These are phyloP conservation scores for Gelatoporia subvermispora DNA, from an alignment of 768 basidiomycete species.

Conservation along the genomic window DNA sequence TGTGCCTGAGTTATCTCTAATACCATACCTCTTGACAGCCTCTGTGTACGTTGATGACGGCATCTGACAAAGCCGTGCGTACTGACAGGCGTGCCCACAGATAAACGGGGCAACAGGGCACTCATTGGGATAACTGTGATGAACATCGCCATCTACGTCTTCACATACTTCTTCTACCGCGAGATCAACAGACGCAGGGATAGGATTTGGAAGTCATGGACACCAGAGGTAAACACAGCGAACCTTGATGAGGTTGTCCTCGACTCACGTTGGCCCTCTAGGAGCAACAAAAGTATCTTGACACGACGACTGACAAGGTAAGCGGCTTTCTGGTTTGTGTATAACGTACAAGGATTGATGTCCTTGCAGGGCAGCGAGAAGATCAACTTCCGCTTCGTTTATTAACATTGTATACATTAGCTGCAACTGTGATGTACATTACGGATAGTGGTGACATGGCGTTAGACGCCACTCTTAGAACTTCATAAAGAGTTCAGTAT, in stretches of 20 bases:
- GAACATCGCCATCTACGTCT: conserved; percentile 49
- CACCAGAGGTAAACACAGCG: conserved; percentile 37
- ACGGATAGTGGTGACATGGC: no score
- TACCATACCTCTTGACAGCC: conserved; percentile 9
- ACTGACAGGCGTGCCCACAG: conserved; percentile 23
- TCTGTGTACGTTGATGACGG: conserved; percentile 12
- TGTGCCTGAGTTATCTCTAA: background rate
- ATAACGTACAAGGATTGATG: background rate
- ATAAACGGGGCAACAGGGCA: conserved; percentile 54
- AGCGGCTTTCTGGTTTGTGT: background rate
- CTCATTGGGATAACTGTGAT: conserved; percentile 49
- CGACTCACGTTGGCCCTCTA: conserved; percentile 14
- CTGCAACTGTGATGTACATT: no score
- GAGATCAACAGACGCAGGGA: conserved; percentile 45
- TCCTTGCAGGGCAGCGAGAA: conserved; percentile 44
- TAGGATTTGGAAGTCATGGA: conserved; percentile 47
- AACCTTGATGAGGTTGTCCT: background rate
- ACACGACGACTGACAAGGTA: conserved; percentile 47
- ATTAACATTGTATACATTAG: conserved; percentile 24
- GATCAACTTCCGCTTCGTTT: conserved; percentile 63
- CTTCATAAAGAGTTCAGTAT: no score
- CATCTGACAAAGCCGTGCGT: background rate
- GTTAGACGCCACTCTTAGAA: no score
- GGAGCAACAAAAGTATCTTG: conserved; percentile 57
- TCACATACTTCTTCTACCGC: conserved; percentile 53